Evolutionary conservation across 441 rosid species (phyloP).

Genomic region (Pelargonium cotyledonis): DNA sequence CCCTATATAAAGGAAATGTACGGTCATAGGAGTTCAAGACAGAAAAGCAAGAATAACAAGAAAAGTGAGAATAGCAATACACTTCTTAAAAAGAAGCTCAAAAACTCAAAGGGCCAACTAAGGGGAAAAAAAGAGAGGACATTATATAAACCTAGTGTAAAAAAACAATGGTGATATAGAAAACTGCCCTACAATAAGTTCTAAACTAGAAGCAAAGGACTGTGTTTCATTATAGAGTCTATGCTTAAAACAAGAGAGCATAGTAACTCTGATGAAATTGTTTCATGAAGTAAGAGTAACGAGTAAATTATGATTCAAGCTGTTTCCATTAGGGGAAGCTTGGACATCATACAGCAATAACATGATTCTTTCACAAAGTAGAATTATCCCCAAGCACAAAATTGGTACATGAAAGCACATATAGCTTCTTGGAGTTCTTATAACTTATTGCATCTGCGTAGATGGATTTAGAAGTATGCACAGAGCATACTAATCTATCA

Average conservation of each 20-base stretch:
- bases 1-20: slow-evolving; percentile 38
- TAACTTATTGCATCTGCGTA: not conserved
- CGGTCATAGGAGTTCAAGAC: not conserved
- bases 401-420: not conserved
- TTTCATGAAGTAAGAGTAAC: too few relatives aligned
- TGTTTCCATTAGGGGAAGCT: not conserved
- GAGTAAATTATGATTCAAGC: not conserved
- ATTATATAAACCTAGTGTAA: too few relatives aligned
- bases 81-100: not conserved
- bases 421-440: not conserved
- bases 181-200: too few relatives aligned
- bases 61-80: not conserved
- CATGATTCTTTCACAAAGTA: not conserved
- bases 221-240: too few relatives aligned
- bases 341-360: not conserved
- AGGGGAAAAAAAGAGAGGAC: not conserved
- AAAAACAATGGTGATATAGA: too few relatives aligned
- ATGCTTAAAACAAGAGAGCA: too few relatives aligned
- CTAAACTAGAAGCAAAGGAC: too few relatives aligned
- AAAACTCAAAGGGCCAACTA: not conserved
- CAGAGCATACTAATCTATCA: not conserved
- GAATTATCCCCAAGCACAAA: not conserved
- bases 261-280: too few relatives aligned
- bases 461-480: not conserved
- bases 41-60: not conserved